Percentiles rank a stretch among this genome's conserved stretches.
phyloP scores from a whole-genome alignment of 1,139 yeast species.

The Sugiyamaella pinicola region DNA sequence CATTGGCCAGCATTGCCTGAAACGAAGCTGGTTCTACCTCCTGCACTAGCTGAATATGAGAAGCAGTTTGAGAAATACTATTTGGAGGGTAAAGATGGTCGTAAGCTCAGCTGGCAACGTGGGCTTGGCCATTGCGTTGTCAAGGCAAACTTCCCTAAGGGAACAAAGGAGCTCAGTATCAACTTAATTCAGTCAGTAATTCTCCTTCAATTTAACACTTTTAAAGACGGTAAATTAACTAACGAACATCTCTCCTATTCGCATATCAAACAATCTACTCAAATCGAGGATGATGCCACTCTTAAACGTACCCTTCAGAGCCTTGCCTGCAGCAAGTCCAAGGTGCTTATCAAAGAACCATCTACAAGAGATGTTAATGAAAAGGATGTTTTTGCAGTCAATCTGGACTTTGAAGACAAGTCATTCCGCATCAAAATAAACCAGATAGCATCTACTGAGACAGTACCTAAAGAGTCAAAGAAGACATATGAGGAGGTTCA shows the following conservation, averaged over 20 bases:
- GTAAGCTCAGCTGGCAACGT: conserved; percentile 41
- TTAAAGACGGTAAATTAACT: conserved; percentile 1
- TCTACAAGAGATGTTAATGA: conserved; percentile 31
- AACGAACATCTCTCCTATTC: conserved; percentile 32
- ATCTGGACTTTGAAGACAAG: conserved; percentile 38
- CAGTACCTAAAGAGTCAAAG: conserved; percentile 18
- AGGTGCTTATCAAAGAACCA: conserved; percentile 36
- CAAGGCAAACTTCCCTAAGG: conserved; percentile 39
- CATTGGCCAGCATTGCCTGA: conserved; percentile 44
- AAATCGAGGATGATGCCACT: conserved; percentile 28
- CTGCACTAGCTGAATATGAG: conserved; percentile 30
- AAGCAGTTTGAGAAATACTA: conserved; percentile 35
- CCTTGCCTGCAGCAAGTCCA: conserved; percentile 37
- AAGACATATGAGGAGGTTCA: conserved; percentile 31
- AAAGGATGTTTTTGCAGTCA: conserved; percentile 38
- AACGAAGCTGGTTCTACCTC: conserved; percentile 36
- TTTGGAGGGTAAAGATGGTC: conserved; percentile 24
- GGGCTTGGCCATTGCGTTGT: conserved; percentile 39
- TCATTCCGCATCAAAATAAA: conserved; percentile 38
- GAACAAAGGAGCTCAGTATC: conserved; percentile 39
- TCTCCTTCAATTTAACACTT: conserved; percentile 37
- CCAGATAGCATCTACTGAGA: conserved; percentile 34
- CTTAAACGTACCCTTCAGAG: conserved; percentile 38
- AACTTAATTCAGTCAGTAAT: conserved; percentile 40
- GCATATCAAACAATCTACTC: conserved; percentile 32